A percentile compares a stretch with the other conserved stretches of the same genome.
Conservation (phyloP, 2,329 filamentous ascomycete genomes). For the Aspergillus sp. region DNA sequence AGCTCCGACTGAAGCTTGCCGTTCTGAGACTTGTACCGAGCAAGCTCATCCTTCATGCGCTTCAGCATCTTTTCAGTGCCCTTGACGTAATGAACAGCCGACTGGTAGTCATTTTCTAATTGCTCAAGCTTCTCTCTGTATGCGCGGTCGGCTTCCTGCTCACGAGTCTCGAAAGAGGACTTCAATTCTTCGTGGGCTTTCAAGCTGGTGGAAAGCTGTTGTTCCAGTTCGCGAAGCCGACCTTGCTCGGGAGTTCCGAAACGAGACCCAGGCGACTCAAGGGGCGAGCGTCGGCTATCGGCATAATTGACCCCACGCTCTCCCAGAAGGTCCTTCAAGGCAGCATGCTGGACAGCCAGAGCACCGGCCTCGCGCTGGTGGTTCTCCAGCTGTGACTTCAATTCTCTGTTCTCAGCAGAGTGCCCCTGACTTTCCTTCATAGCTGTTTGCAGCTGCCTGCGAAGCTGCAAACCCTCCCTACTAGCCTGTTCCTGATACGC, state of each 20-base stretch:
- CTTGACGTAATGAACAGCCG: constrained; percentile 95
- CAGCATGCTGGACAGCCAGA: constrained; percentile 85
- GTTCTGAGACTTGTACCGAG: constrained; percentile 87
- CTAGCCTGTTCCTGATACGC: constrained; percentile 97
- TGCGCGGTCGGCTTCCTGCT: constrained; percentile 81
- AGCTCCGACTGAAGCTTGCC: constrained; percentile 78
- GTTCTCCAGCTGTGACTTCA: constrained; percentile 78
- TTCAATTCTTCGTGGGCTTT: constrained; percentile 86
- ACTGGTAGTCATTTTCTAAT: constrained; percentile 95
- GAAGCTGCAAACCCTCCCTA: constrained; percentile 84
- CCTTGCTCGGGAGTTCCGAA: constrained; percentile 77
- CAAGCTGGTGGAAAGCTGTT: constrained; percentile 75
- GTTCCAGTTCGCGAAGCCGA: constrained; percentile 81
- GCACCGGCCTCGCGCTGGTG: constrained; percentile 95
- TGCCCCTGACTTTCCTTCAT: constrained; percentile 82
- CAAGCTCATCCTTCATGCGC: constrained; percentile 96
- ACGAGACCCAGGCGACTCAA: constrained; percentile 72
- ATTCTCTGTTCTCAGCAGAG: constrained; percentile 75
- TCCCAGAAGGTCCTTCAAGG: constrained; percentile 86
- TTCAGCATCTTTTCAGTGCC: constrained; percentile 99
- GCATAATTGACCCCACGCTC: constrained; percentile 85
- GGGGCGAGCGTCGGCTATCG: constrained; percentile 66
- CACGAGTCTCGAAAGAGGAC: constrained; percentile 71
- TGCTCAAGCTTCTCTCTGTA: constrained; percentile 93
- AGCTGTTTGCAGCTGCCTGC: constrained; percentile 83